A percentile compares a stretch with the other conserved stretches of the same genome.
Evolutionary conservation across 306 rosid species (phyloP).

Genomic region (Quillaja saponaria): DNA sequence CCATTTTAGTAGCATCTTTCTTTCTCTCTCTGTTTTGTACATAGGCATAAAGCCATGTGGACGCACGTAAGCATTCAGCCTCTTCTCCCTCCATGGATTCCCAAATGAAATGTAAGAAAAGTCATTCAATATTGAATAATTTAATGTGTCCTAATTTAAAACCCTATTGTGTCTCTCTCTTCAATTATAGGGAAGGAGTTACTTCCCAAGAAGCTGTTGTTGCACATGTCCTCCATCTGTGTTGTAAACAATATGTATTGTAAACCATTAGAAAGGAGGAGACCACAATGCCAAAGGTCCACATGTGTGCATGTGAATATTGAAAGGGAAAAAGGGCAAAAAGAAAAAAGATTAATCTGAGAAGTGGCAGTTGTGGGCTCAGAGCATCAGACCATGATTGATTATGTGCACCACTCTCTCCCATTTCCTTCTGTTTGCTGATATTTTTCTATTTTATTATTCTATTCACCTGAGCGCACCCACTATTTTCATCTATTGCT

Average conservation of each 20-base stretch:
- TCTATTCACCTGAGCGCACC: conserved; percentile 26
- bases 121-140: conserved; percentile 26
- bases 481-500: conserved; percentile 15
- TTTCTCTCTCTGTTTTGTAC: conserved; percentile 26
- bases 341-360: conserved; percentile 10
- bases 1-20: conserved; percentile 34
- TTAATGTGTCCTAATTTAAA: conserved; percentile 23
- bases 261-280: no score
- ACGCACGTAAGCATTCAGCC: conserved; percentile 41
- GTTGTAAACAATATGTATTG: conserved; percentile 2
- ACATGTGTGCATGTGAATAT: conserved; percentile 79
- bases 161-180: conserved; percentile 33
- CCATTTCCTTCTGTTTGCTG: conserved; percentile 46
- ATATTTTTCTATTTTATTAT: conserved; percentile 29
- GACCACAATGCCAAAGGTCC: conserved; percentile 39
- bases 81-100: conserved; percentile 32
- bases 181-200: conserved; percentile 47
- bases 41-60: conserved; percentile 61
- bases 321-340: conserved; percentile 28
- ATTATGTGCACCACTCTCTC: conserved; percentile 48
- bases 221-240: conserved; percentile 65
- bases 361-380: conserved; percentile 63
- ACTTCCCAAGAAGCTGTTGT: conserved; percentile 63
- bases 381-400: conserved; percentile 55
- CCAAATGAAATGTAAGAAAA: conserved; percentile 2